Conservation (phyloP, 495 filamentous ascomycete genomes). For the Lepidopterella palustris region DNA sequence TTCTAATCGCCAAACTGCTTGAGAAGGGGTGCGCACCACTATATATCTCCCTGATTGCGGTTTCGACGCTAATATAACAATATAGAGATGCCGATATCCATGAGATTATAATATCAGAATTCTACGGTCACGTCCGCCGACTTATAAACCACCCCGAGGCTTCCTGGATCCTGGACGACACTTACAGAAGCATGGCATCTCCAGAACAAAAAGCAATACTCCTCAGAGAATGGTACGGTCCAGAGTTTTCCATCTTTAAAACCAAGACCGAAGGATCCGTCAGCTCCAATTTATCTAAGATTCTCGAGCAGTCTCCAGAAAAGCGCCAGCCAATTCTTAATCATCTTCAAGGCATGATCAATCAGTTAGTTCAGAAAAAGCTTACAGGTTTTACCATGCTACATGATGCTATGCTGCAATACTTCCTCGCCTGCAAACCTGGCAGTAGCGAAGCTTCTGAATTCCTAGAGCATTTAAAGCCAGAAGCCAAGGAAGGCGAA, state of each 20-base stretch:
- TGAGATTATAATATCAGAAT: constrained; percentile 84
- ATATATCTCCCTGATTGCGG: background rate
- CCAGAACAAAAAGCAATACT: constrained; percentile 74
- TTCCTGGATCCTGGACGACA: constrained; percentile 94
- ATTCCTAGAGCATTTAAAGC: constrained; percentile 84
- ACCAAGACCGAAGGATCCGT: constrained; percentile 42
- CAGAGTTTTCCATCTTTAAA: constrained; percentile 82
- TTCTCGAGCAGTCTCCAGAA: constrained; percentile 69
- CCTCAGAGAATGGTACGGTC: constrained; percentile 92
- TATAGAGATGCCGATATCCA: constrained; percentile 65
- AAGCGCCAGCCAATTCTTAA: constrained; percentile 82
- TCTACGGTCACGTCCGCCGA: constrained; percentile 84
- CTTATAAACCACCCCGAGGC: constrained; percentile 94
- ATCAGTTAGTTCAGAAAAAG: constrained; percentile 89
- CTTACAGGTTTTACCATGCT: constrained; percentile 91
- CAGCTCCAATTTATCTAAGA: constrained; percentile 58
- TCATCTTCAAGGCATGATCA: constrained; percentile 75
- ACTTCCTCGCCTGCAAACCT: constrained; percentile 71
- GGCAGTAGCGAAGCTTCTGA: constrained; percentile 74
- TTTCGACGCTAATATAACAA: background rate
- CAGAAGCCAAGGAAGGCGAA: constrained; percentile 60
- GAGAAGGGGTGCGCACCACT: constrained; percentile 56
- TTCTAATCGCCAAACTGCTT: constrained; percentile 88
- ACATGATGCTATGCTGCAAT: constrained; percentile 96
- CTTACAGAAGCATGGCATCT: constrained; percentile 81